Evolutionary conservation across 495 filamentous ascomycete genomes (phyloP).

Genomic region (Neurospora tetrasperma): DNA sequence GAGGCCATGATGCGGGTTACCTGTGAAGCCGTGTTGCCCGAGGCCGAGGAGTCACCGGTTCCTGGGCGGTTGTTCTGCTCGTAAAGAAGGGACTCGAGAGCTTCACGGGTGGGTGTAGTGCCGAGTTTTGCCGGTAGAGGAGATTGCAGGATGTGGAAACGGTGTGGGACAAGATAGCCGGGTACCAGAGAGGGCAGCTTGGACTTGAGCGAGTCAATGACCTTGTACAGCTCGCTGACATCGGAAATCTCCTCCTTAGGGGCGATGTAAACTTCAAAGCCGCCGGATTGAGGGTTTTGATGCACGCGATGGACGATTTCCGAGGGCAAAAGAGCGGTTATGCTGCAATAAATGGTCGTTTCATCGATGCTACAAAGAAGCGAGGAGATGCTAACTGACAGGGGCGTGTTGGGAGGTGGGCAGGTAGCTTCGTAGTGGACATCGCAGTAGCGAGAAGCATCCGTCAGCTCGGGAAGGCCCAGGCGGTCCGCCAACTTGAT

Average conservation of each 20-base stretch:
- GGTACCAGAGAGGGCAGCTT: neutral
- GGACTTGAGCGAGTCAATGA: neutral
- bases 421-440: slow-evolving; percentile 9
- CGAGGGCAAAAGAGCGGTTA: neutral
- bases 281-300: neutral
- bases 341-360: neutral
- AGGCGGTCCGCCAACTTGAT: slow-evolving; percentile 31
- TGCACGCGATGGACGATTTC: neutral
- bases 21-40: slow-evolving; percentile 8
- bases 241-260: neutral
- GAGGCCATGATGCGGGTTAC: slow-evolving; percentile 25
- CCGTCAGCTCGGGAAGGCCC: slow-evolving; percentile 17
- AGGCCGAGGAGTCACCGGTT: neutral
- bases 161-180: neutral
- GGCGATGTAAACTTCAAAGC: neutral
- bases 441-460: slow-evolving; percentile 5
- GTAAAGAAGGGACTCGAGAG: neutral
- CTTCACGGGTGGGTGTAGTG: neutral
- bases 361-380: neutral
- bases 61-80: neutral
- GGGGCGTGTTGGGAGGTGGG: neutral
- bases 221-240: neutral
- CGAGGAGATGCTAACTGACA: neutral
- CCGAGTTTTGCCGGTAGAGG: neutral
- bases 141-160: neutral